Evolutionary conservation across 441 rosid species (phyloP).

Genomic region (Dalechampia spathulata): DNA sequence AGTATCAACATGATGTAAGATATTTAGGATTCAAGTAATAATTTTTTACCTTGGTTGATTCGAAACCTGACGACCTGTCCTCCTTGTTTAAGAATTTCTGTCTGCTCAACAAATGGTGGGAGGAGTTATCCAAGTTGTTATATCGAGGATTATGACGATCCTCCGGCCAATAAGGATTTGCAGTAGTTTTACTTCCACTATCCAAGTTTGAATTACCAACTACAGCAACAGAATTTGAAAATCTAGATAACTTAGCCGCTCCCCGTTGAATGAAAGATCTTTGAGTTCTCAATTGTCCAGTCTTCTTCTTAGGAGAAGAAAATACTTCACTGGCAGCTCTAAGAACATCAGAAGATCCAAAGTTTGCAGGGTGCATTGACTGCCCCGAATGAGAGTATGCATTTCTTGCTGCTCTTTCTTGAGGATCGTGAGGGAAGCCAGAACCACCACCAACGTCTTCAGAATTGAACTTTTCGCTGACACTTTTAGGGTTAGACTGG

Average conservation of each 20-base stretch:
- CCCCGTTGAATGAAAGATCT: constrained; percentile 36
- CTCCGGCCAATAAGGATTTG: constrained; percentile 33
- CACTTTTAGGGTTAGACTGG: constrained; percentile 36
- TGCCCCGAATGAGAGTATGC: constrained; percentile 26
- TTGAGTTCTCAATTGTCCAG: constrained; percentile 32
- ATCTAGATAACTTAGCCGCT: constrained; percentile 47
- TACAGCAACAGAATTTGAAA: constrained; percentile 66
- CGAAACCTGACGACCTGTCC: constrained; percentile 30
- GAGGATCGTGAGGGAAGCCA: constrained; percentile 42
- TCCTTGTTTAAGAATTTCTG: constrained; percentile 36
- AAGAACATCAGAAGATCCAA: constrained; percentile 28
- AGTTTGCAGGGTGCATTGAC: constrained; percentile 16
- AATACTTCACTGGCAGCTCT: constrained; percentile 19
- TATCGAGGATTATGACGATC: constrained; percentile 32
- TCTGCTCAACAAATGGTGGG: constrained; percentile 40
- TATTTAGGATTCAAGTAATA: not conserved
- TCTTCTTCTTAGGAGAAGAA: constrained; percentile 31
- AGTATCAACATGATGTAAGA: not conserved
- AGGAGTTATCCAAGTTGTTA: constrained; percentile 30
- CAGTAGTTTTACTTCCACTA: constrained; percentile 27
- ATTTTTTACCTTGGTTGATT: constrained; percentile 36
- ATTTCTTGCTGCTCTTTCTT: constrained; percentile 26
- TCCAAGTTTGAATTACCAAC: constrained; percentile 57
- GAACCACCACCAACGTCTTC: constrained; percentile 40
- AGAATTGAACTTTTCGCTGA: constrained; percentile 36